Percentiles rank a stretch among this genome's conserved stretches.
These are phyloP conservation scores for Boletus bicolor DNA, from an alignment of 768 basidiomycete species.

Conservation along the genomic window DNA sequence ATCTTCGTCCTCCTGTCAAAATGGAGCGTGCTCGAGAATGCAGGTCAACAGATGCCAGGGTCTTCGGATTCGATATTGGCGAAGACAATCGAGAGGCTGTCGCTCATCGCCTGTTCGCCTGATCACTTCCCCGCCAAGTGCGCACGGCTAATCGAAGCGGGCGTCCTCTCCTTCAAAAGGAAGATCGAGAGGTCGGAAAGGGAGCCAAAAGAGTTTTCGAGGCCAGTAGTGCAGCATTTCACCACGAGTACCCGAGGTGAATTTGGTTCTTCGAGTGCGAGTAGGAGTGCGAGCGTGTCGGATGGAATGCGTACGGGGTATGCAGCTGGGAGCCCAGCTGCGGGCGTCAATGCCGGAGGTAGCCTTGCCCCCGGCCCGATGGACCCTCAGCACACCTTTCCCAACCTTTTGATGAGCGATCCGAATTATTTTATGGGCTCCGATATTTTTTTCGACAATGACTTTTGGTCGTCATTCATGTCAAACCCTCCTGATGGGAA, in stretches of 20 bases:
- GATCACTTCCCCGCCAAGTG: constrained; percentile 42
- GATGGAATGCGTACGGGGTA: constrained; percentile 19
- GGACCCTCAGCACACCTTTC: constrained; percentile 22
- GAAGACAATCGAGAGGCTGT: constrained; percentile 35
- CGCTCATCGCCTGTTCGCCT: constrained; percentile 33
- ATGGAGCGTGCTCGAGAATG: constrained; percentile 37
- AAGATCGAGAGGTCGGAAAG: constrained; percentile 25
- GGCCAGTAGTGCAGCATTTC: constrained; percentile 22
- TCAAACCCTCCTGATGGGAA: constrained; percentile 29
- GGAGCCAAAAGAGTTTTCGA: constrained; percentile 19
- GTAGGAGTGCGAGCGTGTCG: constrained; percentile 15
- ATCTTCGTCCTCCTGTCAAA: constrained; percentile 43
- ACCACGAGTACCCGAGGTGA: constrained; percentile 14
- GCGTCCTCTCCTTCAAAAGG: constrained; percentile 29
- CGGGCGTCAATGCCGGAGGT: background rate
- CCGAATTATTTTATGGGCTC: constrained; percentile 33
- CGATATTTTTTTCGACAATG: constrained; percentile 41
- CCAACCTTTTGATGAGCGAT: constrained; percentile 25
- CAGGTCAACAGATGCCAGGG: constrained; percentile 33
- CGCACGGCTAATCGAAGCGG: constrained; percentile 39
- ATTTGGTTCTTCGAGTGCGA: constrained; percentile 15
- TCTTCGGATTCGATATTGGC: constrained; percentile 38
- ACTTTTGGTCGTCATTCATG: constrained; percentile 44
- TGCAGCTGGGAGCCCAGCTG: constrained; percentile 3
- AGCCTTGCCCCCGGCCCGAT: background rate